Percentiles rank a stretch among this genome's conserved stretches.
Conservation (phyloP, 192 early-diverging fungal genomes). For the Coemansia sp. region DNA sequence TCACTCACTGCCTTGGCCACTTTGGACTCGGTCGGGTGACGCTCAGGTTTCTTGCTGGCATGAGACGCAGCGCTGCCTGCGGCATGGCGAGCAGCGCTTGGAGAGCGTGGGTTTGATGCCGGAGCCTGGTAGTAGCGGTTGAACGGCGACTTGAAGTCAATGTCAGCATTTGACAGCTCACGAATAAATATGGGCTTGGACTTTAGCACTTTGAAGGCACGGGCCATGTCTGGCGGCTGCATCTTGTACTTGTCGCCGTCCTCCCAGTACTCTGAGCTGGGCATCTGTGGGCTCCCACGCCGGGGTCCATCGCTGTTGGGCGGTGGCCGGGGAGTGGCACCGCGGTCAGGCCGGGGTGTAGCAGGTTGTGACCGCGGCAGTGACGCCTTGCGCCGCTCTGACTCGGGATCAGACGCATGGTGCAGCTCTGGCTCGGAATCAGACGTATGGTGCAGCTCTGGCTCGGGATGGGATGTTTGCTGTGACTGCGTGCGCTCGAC, state of each 20-base stretch:
- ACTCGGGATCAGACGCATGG: not conserved
- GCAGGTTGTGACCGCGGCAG: slow-evolving; percentile 11
- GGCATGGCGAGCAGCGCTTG: slow-evolving; percentile 9
- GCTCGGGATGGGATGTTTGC: not conserved
- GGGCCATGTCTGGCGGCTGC: slow-evolving; percentile 48
- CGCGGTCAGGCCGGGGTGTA: slow-evolving; percentile 11
- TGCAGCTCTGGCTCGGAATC: not conserved
- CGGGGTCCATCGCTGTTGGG: slow-evolving; percentile 21
- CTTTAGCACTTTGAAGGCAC: slow-evolving; percentile 52
- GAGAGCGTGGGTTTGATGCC: not conserved
- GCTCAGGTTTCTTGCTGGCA: slow-evolving; percentile 28
- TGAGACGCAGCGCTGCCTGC: slow-evolving; percentile 14
- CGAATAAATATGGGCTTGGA: slow-evolving; percentile 49
- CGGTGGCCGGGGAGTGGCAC: not conserved
- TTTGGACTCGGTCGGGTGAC: slow-evolving; percentile 52
- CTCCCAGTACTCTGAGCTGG: slow-evolving; percentile 47
- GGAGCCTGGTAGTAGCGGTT: slow-evolving; percentile 18
- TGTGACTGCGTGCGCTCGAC: no score
- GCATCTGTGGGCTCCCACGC: slow-evolving; percentile 4
- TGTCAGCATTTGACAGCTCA: slow-evolving; percentile 45
- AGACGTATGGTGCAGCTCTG: not conserved
- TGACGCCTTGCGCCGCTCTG: not conserved
- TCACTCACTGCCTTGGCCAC: slow-evolving; percentile 56
- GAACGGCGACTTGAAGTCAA: slow-evolving; percentile 53
- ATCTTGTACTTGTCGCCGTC: slow-evolving; percentile 47